Evolutionary conservation across 2,329 filamentous ascomycete genomes (phyloP), one percentile per base, ranked within the genome.

Genomic region (Trichoderma sp.): DNA sequence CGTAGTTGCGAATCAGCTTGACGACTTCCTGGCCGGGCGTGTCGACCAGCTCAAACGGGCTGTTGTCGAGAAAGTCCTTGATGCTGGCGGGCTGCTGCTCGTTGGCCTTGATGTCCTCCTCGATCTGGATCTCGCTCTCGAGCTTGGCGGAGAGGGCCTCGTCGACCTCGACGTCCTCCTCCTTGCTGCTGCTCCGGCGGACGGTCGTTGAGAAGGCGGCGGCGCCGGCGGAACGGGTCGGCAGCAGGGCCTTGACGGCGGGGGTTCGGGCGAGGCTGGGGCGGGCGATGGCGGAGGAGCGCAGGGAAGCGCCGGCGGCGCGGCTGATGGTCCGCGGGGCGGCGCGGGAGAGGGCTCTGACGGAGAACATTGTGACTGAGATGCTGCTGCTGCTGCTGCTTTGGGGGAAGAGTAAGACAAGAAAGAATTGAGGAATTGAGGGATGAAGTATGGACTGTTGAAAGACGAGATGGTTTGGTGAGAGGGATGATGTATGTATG

Each of bases 131-230:
- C 82, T 97, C 93, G 74, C 87, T 89, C 70, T 91, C 87, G 57
- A 99, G 86, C 85, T 98, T 98, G 66, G 88, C 87, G 47, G 88
- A 85, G 62, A 99, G 88, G 80, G 97, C 92, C 70, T 89, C 83
- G 74, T 96, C 91, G 68, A 85, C 86, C 75, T 86, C 83, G 56
- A 74, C 75, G 48, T 69, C 72, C 19, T 78, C 70, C 5, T 79
- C 76, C 64, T 77, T 48, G 47, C 34, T 48, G 47, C 34, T 39
- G 28, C 34, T 65, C 39, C 65, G 76, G 69, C 82, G 80, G 39
- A 67, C 68, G 17, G 76, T 74, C 26, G 78, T 77, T 30, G 83
- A 60, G 51, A 58, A 85, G 73, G 85, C 86, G 59, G 79, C 76
- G 14, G 82, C 79, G 74, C 2, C 21, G 21, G n/a, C n/a, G n/a